These are phyloP conservation scores for Talaromyces sp. DNA, from an alignment of 2,329 filamentous ascomycete species.

Conservation along the genomic window DNA sequence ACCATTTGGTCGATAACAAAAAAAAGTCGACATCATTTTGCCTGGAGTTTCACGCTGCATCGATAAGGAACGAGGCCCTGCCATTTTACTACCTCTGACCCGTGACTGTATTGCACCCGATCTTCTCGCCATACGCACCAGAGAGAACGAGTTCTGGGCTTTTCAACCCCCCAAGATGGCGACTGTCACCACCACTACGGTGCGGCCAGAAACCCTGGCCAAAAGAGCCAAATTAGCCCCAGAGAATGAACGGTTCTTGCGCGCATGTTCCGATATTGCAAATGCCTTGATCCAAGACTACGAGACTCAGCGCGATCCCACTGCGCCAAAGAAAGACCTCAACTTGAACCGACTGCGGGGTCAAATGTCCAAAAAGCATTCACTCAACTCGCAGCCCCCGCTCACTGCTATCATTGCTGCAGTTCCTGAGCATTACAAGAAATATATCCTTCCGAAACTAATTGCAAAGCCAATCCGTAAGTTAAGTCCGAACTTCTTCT, in stretches of 20 bases:
- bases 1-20: neutral
- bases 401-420: slow-evolving; percentile 96
- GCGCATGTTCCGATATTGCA: slow-evolving; percentile 92
- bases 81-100: neutral
- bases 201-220: slow-evolving; percentile 52
- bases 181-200: slow-evolving; percentile 53
- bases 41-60: neutral
- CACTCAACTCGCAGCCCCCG: slow-evolving; percentile 78
- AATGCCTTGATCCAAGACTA: slow-evolving; percentile 92
- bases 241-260: slow-evolving; percentile 90
- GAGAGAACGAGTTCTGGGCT: neutral
- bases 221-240: slow-evolving; percentile 75
- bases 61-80: neutral
- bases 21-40: neutral
- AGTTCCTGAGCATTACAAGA: slow-evolving; percentile 99
- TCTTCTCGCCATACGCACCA: neutral
- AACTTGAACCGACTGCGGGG: slow-evolving; percentile 86
- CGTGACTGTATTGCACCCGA: neutral
- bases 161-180: slow-evolving; percentile 49
- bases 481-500: slow-evolving; percentile 21
- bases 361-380: slow-evolving; percentile 89
- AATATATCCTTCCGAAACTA: slow-evolving; percentile 93
- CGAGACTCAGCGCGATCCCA: slow-evolving; percentile 70
- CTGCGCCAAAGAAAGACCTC: slow-evolving; percentile 72
- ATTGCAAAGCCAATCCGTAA: slow-evolving; percentile 92